Evolutionary conservation across 345 rosid genomes (phyloP), one percentile per base, ranked within the genome.

Genomic region (Lumnitzera racemosa): DNA sequence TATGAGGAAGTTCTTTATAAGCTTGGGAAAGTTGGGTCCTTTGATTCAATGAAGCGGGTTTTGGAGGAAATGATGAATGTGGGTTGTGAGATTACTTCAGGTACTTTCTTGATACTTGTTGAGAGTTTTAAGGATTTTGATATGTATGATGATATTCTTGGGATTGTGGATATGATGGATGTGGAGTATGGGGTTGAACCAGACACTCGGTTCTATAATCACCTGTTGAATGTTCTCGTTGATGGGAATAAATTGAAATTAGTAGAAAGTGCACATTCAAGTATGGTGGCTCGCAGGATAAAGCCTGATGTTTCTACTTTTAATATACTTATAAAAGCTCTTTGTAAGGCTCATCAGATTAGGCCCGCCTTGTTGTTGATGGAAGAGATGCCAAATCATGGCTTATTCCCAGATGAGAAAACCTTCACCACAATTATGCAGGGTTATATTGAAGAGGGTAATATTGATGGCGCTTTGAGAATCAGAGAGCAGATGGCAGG

Each of bases 351-450:
- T 3, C 97, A 87, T 70, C 96, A 87, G 66, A 78, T 89, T 72
- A 81, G 96, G 74, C 84, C 94, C 24, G 91, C 97, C 9, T 58
- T 84, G 51, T 76, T 85, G 73, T 77, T 92, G 91, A 79, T 89
- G 91, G 96, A 89, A 68, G 98, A 89, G 70, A 89, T 92, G 98
- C 64, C 74, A 1, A 72, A 67, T 66, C 76, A 83, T 51, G 86
- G 87, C 62, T 64, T 87, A 49, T 71, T 59, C 3, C 97, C 96
- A 0, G 97, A 89, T 55, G 96, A 92, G 86, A 85, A 79, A 67
- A 85, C 96, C 0, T 89, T 82, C 71, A 89, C 91, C 2, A 92
- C 95, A 2, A 63, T 92, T 57, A 92, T 92, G 89, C 90, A 89
- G 60, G 98, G 97, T 20, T 85, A 70, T 66, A 82, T 89, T 13